Conservation (phyloP, 768 basidiomycete genomes). For the Kwoniella bestiolae region DNA sequence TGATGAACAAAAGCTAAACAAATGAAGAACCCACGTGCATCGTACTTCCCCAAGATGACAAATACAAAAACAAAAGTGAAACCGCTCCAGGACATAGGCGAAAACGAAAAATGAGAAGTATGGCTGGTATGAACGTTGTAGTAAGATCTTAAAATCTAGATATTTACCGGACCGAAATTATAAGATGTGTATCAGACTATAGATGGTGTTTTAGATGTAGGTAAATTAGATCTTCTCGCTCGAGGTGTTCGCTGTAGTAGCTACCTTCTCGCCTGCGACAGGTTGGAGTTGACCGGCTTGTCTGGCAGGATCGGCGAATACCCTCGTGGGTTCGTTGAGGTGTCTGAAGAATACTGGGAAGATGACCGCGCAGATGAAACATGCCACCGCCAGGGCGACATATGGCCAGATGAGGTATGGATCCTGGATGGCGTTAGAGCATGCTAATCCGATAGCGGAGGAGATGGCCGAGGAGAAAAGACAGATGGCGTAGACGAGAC, state of each 20-base stretch:
- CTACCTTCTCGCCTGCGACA: not conserved
- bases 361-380: conserved; percentile 38
- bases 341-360: conserved; percentile 53
- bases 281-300: conserved; percentile 35
- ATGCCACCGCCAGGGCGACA: conserved; percentile 43
- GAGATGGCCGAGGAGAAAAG: conserved; percentile 54
- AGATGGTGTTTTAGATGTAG: too few species aligned
- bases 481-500: conserved; percentile 53
- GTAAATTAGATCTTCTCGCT: conserved; percentile 11
- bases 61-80: not conserved
- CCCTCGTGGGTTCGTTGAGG: conserved; percentile 44
- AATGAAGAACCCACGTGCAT: too few species aligned
- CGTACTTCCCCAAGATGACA: not conserved
- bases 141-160: too few species aligned
- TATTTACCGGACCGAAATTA: too few species aligned
- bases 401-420: conserved; percentile 55
- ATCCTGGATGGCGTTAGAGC: conserved; percentile 51
- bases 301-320: conserved; percentile 39
- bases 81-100: too few species aligned
- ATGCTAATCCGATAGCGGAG: conserved; percentile 49
- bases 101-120: too few species aligned
- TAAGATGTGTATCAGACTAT: too few species aligned
- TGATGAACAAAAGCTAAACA: too few species aligned
- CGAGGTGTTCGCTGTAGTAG: not conserved
- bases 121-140: too few species aligned